phyloP scores from a whole-genome alignment of 2,329 filamentous ascomycete species.

The Pyrenophora graminea region DNA sequence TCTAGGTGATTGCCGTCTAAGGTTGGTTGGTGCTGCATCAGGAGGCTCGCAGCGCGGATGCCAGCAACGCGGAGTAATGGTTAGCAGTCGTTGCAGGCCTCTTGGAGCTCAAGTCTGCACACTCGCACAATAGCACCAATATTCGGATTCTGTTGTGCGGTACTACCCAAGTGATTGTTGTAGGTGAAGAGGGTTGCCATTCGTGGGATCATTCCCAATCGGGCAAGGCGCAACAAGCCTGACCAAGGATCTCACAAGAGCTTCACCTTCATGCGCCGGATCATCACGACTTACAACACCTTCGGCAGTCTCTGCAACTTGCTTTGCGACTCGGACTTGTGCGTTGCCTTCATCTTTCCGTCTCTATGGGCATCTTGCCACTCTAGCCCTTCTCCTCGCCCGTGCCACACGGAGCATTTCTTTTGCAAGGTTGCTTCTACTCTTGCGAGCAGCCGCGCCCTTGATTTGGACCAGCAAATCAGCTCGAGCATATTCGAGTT shows the following conservation, averaged over 20 bases:
- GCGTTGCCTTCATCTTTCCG: constrained; percentile 4
- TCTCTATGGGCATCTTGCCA: not conserved
- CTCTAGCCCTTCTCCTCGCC: constrained; percentile 9
- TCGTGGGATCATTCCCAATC: constrained; percentile 17
- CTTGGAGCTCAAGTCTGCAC: not conserved
- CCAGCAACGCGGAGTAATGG: not conserved
- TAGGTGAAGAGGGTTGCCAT: constrained; percentile 11
- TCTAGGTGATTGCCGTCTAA: constrained; percentile 18
- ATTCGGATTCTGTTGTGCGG: not conserved
- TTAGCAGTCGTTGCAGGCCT: not conserved
- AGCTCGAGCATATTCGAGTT: not conserved
- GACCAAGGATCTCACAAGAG: constrained; percentile 23
- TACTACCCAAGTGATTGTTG: constrained; percentile 1
- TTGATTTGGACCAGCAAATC: constrained; percentile 12
- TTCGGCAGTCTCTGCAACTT: constrained; percentile 18
- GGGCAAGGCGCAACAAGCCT: constrained; percentile 15
- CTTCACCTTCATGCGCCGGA: constrained; percentile 30
- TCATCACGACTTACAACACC: constrained; percentile 26
- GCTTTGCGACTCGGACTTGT: constrained; percentile 7
- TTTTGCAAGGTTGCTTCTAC: constrained; percentile 30
- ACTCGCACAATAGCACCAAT: not conserved
- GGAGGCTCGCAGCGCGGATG: constrained; percentile 8
- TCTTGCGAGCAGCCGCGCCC: constrained; percentile 19
- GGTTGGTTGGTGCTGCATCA: constrained; percentile 20
- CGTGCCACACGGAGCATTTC: constrained; percentile 37